Conservation (phyloP, 176 grass and related monocot genomes). For the Oryza coarctata region DNA sequence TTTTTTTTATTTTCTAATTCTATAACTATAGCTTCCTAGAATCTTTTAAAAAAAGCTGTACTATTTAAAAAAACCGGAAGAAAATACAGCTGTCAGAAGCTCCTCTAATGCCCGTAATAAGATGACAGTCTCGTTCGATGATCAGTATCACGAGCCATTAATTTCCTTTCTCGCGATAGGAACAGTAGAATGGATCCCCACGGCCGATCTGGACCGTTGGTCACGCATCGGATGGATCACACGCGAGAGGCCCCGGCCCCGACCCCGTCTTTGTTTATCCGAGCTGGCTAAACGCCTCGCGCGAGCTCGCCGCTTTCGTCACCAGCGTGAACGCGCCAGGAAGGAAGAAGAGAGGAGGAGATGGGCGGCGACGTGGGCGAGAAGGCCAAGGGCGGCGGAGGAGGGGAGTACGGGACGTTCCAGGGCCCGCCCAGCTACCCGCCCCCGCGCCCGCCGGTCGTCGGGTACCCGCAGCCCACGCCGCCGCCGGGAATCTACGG, state of each 20-base stretch:
- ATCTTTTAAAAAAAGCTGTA: too few species aligned
- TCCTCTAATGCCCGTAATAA: too few species aligned
- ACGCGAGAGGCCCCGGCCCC: not conserved
- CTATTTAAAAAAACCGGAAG: too few species aligned
- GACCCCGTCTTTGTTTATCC: not conserved
- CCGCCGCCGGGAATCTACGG: slow-evolving; percentile 53
- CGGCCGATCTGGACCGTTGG: not conserved
- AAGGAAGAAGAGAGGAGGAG: not conserved
- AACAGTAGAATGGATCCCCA: not conserved
- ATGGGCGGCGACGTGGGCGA: slow-evolving; percentile 20
- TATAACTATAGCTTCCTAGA: too few species aligned
- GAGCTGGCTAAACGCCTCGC: not conserved
- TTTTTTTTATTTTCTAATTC: too few species aligned
- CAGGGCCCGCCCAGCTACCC: slow-evolving; percentile 60
- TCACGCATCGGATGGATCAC: not conserved
- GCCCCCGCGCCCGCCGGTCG: slow-evolving; percentile 57
- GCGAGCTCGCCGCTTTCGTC: not conserved
- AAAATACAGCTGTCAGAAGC: too few species aligned
- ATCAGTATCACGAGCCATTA: not conserved
- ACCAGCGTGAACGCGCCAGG: not conserved
- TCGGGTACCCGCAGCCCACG: slow-evolving; percentile 68
- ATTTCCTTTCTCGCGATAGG: not conserved
- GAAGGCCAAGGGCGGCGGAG: slow-evolving; percentile 16
- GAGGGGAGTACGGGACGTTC: slow-evolving; percentile 66
- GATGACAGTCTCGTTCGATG: too few species aligned